These are phyloP conservation scores for Fusarium sp. DNA, from an alignment of 2,329 filamentous ascomycete genomes.

Conservation along the genomic window DNA sequence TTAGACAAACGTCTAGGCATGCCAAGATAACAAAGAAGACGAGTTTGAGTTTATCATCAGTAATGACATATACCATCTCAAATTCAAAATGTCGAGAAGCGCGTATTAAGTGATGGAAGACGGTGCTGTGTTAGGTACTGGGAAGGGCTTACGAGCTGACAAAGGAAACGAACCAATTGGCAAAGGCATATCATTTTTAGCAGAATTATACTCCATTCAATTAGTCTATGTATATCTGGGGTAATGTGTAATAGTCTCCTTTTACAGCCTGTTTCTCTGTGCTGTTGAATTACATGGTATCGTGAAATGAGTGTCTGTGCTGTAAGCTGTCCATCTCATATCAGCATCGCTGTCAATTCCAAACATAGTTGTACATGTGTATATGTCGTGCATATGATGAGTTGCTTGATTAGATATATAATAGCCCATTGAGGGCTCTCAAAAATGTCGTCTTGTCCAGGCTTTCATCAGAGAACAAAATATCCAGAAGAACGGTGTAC, in stretches of 20 bases:
- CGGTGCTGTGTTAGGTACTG: constrained; percentile 14
- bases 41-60: constrained; percentile 1
- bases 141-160: not conserved
- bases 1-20: constrained; percentile 46
- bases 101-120: constrained; percentile 1
- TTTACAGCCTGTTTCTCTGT: constrained; percentile 18
- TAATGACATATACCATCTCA: not conserved
- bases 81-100: not conserved
- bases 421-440: constrained; percentile 11
- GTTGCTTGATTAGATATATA: constrained; percentile 31
- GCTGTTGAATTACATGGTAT: constrained; percentile 45
- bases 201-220: constrained; percentile 39
- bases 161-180: not conserved
- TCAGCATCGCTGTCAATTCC: constrained; percentile 36
- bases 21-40: constrained; percentile 6
- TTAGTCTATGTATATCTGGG: constrained; percentile 43
- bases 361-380: constrained; percentile 45
- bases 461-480: constrained; percentile 14
- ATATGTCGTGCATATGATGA: constrained; percentile 22
- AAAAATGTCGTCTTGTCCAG: constrained; percentile 6
- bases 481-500: constrained; percentile 2
- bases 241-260: constrained; percentile 19
- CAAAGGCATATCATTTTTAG: not conserved
- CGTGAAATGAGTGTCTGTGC: constrained; percentile 44
- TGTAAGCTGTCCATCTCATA: constrained; percentile 30